phyloP scores from a whole-genome alignment of 352 stramenopile genomes.

The Nothophytophthora sp. region DNA sequence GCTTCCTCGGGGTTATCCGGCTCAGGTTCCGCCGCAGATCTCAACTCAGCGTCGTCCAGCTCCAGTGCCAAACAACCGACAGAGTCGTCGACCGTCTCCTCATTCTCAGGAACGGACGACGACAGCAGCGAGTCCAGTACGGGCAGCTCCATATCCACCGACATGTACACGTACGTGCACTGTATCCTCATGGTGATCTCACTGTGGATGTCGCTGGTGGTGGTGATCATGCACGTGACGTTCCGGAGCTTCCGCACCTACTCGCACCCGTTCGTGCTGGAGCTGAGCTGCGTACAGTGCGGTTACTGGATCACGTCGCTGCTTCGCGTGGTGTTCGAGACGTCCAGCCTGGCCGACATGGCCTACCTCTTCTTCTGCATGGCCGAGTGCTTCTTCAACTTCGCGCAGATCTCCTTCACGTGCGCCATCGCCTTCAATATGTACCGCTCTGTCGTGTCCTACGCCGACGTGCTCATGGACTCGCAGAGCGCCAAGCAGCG shows the following conservation, averaged over 20 bases:
- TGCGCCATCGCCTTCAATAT: constrained; percentile 81
- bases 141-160: constrained; percentile 17
- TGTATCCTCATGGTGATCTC: constrained; percentile 77
- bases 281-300: constrained; percentile 66
- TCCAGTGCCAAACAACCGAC: constrained; percentile 3
- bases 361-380: constrained; percentile 68
- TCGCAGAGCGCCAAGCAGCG: constrained; percentile 61
- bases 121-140: neutral
- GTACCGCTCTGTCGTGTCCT: constrained; percentile 79
- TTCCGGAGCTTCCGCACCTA: constrained; percentile 79
- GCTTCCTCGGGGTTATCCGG: neutral
- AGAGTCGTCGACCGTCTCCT: constrained; percentile 6
- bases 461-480: constrained; percentile 70
- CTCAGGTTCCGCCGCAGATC: constrained; percentile 24
- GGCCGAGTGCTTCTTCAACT: constrained; percentile 79
- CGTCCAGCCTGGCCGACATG: constrained; percentile 36
- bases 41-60: constrained; percentile 3
- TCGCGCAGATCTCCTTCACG: constrained; percentile 79
- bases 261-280: constrained; percentile 66
- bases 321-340: constrained; percentile 60
- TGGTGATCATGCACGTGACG: constrained; percentile 74
- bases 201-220: constrained; percentile 74
- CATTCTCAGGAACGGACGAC: neutral
- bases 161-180: constrained; percentile 67
- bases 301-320: constrained; percentile 76